A percentile compares a stretch with the other conserved stretches of the same genome.
Conservation (phyloP, 2,329 filamentous ascomycete genomes). For the Chaetothyriales sp. region DNA sequence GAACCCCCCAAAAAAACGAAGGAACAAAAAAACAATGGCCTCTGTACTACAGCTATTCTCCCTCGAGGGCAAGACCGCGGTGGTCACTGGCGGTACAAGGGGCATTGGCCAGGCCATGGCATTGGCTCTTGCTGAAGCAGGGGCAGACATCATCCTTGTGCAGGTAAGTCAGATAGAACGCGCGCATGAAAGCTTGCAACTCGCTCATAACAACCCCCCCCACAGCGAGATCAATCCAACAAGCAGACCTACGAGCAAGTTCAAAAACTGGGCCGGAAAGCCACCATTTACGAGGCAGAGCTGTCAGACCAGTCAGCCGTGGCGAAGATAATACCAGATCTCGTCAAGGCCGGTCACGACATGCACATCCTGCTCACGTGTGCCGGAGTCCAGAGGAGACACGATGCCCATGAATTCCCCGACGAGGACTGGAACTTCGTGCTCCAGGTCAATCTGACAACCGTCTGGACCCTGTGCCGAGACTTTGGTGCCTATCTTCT, state of each 20-base stretch:
- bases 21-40: slow-evolving; percentile 8
- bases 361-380: slow-evolving; percentile 74
- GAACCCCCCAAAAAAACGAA: background rate
- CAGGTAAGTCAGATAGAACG: slow-evolving; percentile 18
- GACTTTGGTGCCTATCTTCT: slow-evolving; percentile 72
- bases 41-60: slow-evolving; percentile 15
- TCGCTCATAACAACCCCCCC: background rate
- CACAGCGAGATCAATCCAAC: slow-evolving; percentile 36
- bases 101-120: slow-evolving; percentile 35
- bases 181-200: background rate
- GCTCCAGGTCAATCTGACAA: slow-evolving; percentile 71
- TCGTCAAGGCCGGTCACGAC: slow-evolving; percentile 32
- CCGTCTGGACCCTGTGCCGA: slow-evolving; percentile 64
- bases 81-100: slow-evolving; percentile 34
- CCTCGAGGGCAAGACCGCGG: slow-evolving; percentile 27
- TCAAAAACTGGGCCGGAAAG: slow-evolving; percentile 25
- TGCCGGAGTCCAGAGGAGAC: slow-evolving; percentile 69
- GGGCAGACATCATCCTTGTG: slow-evolving; percentile 29
- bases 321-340: slow-evolving; percentile 24
- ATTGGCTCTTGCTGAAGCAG: slow-evolving; percentile 32
- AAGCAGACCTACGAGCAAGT: slow-evolving; percentile 27
- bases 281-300: slow-evolving; percentile 31
- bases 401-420: slow-evolving; percentile 61
- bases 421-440: slow-evolving; percentile 65
- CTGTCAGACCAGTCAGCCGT: slow-evolving; percentile 28